phyloP scores from a whole-genome alignment of 1,139 yeast species.

The Zygotorulaspora mrakii region DNA sequence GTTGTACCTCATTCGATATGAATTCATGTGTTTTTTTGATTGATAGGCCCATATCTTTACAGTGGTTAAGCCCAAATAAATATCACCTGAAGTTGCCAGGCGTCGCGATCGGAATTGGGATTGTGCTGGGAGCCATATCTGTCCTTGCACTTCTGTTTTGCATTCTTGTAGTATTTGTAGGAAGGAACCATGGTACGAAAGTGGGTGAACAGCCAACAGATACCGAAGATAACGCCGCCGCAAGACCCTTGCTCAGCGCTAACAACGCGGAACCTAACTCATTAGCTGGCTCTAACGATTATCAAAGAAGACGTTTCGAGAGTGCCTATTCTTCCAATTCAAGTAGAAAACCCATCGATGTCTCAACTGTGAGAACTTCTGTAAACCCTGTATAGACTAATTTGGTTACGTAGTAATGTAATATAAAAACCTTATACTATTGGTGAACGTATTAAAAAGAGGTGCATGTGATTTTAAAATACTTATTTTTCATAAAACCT shows the following conservation, averaged over 20 bases:
- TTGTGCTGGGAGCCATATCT: conserved; percentile 48
- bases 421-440: too few relatives aligned
- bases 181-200: conserved; percentile 5
- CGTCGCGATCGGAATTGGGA: conserved; percentile 63
- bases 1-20: conserved; percentile 51
- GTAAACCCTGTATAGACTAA: conserved; percentile 2
- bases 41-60: conserved; percentile 62
- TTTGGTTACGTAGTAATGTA: too few relatives aligned
- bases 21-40: conserved; percentile 63
- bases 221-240: not conserved
- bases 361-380: conserved; percentile 2
- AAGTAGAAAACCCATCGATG: conserved; percentile 11
- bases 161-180: conserved; percentile 8
- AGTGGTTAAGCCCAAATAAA: conserved; percentile 55
- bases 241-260: conserved; percentile 6
- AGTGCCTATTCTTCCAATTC: conserved; percentile 18
- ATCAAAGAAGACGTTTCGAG: conserved; percentile 12
- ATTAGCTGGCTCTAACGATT: conserved; percentile 5
- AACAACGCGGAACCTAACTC: conserved; percentile 1
- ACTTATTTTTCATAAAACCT: too few relatives aligned
- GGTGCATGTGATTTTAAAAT: too few relatives aligned
- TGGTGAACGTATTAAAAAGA: too few relatives aligned
- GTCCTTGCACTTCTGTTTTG: conserved; percentile 9
- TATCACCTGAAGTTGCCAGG: conserved; percentile 61
- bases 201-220: not conserved